Conservation (phyloP, 2,329 filamentous ascomycete species). For the Plectosphaerella sp. region DNA sequence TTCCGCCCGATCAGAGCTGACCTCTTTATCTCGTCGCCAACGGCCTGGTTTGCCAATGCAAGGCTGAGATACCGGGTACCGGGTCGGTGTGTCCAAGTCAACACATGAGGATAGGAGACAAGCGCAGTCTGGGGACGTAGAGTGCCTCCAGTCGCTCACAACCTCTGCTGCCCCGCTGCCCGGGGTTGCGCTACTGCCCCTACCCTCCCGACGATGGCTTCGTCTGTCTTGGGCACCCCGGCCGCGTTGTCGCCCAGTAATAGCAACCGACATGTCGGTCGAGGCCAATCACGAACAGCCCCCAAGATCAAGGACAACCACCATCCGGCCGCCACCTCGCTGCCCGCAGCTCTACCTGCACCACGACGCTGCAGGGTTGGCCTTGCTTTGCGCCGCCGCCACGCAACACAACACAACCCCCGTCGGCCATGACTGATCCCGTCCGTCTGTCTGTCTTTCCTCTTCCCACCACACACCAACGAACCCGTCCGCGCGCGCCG, state of each 20-base stretch:
- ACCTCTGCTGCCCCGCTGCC: too few species aligned
- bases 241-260: not conserved
- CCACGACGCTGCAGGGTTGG: not conserved
- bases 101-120: too few species aligned
- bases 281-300: not conserved
- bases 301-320: not conserved
- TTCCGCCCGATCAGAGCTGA: not conserved
- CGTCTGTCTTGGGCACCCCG: not conserved
- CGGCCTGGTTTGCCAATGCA: not conserved
- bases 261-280: not conserved
- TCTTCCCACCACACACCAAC: too few species aligned
- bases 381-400: not conserved
- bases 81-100: too few species aligned
- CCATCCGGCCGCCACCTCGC: not conserved
- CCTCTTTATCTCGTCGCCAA: not conserved
- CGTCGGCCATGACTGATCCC: too few species aligned
- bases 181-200: not conserved
- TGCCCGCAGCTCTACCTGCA: not conserved
- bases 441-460: too few species aligned
- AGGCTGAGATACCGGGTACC: not conserved
- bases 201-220: not conserved
- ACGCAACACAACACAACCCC: not conserved
- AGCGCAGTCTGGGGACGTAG: too few species aligned
- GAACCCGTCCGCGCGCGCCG: not conserved
- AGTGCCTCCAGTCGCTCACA: too few species aligned